These are phyloP conservation scores for Phytophthora syringae DNA, from an alignment of 352 stramenopile genomes.

Conservation along the genomic window DNA sequence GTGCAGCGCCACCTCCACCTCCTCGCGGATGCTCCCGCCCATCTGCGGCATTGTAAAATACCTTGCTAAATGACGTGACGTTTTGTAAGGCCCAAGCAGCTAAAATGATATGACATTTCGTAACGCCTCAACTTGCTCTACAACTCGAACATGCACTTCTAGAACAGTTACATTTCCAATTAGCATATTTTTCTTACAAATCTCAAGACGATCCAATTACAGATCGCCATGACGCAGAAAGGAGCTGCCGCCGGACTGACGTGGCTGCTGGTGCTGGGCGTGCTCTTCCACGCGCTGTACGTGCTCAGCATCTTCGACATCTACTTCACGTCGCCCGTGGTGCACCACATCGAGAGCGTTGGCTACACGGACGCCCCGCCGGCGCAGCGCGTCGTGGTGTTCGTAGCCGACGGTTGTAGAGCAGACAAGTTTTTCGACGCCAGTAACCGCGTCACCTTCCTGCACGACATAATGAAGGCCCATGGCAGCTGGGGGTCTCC, in stretches of 20 bases:
- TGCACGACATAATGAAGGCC: constrained; percentile 61
- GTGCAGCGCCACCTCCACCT: constrained; percentile 76
- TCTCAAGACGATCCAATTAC: background rate
- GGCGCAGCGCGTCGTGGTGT: constrained; percentile 75
- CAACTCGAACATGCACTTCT: no score
- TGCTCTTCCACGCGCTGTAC: constrained; percentile 85
- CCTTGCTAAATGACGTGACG: background rate
- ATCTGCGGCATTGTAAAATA: constrained; percentile 8
- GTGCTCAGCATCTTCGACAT: constrained; percentile 92
- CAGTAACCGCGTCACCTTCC: constrained; percentile 57
- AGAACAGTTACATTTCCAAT: background rate
- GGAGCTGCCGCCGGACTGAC: constrained; percentile 24
- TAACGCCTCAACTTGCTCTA: no score
- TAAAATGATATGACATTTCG: no score
- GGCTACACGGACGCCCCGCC: constrained; percentile 46
- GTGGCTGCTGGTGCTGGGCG: constrained; percentile 67
- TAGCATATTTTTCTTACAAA: background rate
- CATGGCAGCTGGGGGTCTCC: constrained; percentile 80
- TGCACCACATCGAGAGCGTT: constrained; percentile 68
- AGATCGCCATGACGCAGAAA: constrained; percentile 1
- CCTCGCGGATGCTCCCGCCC: constrained; percentile 64
- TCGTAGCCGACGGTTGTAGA: constrained; percentile 85
- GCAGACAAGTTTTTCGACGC: constrained; percentile 85
- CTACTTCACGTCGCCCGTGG: constrained; percentile 90
- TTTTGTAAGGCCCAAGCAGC: no score